phyloP scores from a whole-genome alignment of 495 filamentous ascomycete genomes.

The Daldinia grandis region DNA sequence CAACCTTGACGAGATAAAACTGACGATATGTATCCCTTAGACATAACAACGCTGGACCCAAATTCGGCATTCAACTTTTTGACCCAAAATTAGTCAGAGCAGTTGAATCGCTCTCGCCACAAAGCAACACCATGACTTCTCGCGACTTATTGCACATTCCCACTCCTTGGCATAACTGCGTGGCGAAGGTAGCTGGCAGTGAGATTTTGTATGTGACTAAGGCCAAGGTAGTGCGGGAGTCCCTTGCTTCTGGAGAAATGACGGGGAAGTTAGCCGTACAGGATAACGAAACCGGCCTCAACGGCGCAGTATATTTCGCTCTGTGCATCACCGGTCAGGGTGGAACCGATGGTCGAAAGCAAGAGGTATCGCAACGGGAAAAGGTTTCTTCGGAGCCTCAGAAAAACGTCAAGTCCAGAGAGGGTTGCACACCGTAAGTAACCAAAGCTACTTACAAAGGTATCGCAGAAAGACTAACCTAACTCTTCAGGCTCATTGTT shows the following conservation, averaged over 20 bases:
- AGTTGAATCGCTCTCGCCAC: slow-evolving; percentile 34
- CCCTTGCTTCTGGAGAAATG: slow-evolving; percentile 24
- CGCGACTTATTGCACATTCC: slow-evolving; percentile 53
- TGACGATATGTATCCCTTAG: slow-evolving; percentile 16
- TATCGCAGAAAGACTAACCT: slow-evolving; percentile 35
- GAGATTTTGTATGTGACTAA: slow-evolving; percentile 44
- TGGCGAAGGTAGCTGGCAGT: slow-evolving; percentile 46
- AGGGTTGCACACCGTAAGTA: slow-evolving; percentile 21
- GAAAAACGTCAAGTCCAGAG: background rate
- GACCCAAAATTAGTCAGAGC: slow-evolving; percentile 36
- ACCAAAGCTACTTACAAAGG: background rate
- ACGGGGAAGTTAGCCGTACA: slow-evolving; percentile 19
- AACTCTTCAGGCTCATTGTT: slow-evolving; percentile 57
- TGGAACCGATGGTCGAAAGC: background rate
- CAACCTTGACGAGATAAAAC: background rate
- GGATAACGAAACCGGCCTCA: background rate
- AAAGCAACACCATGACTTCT: slow-evolving; percentile 19
- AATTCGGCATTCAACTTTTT: slow-evolving; percentile 54
- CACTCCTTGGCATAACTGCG: slow-evolving; percentile 56
- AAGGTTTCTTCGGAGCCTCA: background rate
- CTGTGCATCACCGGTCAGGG: background rate
- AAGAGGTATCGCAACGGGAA: slow-evolving; percentile 1
- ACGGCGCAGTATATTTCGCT: slow-evolving; percentile 16
- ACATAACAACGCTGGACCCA: slow-evolving; percentile 53
- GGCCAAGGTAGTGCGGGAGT: slow-evolving; percentile 35